Conservation (phyloP, 2,329 filamentous ascomycete genomes). For the Herpotrichia juniperi region DNA sequence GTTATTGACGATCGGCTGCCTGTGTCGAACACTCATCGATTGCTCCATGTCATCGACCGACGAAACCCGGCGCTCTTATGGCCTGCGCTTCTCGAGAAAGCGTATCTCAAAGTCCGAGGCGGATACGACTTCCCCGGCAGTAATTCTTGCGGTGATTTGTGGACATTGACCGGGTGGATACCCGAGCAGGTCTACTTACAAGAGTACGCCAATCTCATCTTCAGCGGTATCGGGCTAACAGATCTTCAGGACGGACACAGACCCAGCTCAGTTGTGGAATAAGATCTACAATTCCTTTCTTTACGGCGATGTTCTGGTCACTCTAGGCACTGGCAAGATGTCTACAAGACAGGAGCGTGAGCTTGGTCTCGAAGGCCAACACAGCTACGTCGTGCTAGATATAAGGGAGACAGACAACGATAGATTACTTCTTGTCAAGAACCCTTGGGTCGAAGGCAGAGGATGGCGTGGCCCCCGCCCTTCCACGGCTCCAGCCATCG, state of each 20-base stretch:
- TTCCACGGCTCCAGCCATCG: slow-evolving; percentile 19
- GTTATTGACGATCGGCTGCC: slow-evolving; percentile 89
- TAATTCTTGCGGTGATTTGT: slow-evolving; percentile 94
- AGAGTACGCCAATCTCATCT: slow-evolving; percentile 53
- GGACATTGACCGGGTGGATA: slow-evolving; percentile 93
- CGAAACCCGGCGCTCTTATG: slow-evolving; percentile 82
- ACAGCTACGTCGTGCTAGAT: slow-evolving; percentile 91
- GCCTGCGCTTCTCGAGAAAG: slow-evolving; percentile 94
- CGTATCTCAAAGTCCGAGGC: slow-evolving; percentile 91
- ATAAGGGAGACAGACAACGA: slow-evolving; percentile 69
- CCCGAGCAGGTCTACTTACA: slow-evolving; percentile 94
- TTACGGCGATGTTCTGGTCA: slow-evolving; percentile 82
- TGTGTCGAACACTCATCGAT: slow-evolving; percentile 72
- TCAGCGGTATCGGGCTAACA: slow-evolving; percentile 14
- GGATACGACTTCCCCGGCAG: slow-evolving; percentile 98
- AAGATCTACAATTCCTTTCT: slow-evolving; percentile 76
- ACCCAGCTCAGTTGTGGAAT: slow-evolving; percentile 77
- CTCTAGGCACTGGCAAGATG: slow-evolving; percentile 86
- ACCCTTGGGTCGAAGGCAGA: slow-evolving; percentile 89
- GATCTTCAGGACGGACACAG: slow-evolving; percentile 71
- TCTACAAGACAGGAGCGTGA: slow-evolving; percentile 77
- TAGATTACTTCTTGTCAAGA: slow-evolving; percentile 83
- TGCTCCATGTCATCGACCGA: slow-evolving; percentile 86
- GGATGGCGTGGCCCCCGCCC: slow-evolving; percentile 67
- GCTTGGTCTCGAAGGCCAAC: slow-evolving; percentile 83